Percentiles rank a stretch among this genome's conserved stretches.
These are phyloP conservation scores for Knoxdaviesia proteae DNA, from an alignment of 2,329 filamentous ascomycete species.

Conservation along the genomic window DNA sequence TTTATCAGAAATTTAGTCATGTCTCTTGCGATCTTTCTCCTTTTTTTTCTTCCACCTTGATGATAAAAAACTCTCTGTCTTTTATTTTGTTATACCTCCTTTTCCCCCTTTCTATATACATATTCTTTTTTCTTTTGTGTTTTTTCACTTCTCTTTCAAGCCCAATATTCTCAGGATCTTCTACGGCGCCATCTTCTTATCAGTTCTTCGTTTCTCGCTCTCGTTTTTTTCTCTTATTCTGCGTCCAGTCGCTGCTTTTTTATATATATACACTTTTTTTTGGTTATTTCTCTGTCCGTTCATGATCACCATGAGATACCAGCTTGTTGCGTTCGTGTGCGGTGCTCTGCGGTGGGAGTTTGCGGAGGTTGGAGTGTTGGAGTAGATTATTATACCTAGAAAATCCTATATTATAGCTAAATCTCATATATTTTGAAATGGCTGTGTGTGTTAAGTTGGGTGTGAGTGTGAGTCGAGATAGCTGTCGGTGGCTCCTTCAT, in stretches of 20 bases:
- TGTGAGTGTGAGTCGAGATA: too few relatives aligned
- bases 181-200: too few relatives aligned
- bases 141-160: neutral
- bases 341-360: too few relatives aligned
- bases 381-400: neutral
- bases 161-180: too few relatives aligned
- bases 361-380: too few relatives aligned
- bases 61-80: neutral
- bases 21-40: neutral
- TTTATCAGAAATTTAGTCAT: neutral
- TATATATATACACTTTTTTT: neutral
- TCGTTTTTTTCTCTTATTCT: neutral
- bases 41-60: neutral
- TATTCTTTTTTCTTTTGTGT: neutral
- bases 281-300: neutral
- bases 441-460: too few relatives aligned
- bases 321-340: too few relatives aligned
- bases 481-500: too few relatives aligned
- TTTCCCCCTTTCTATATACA: neutral
- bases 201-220: neutral
- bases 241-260: neutral
- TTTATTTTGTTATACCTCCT: conserved; percentile 1
- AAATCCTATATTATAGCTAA: neutral
- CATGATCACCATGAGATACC: too few relatives aligned
- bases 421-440: too few relatives aligned